phyloP scores from a whole-genome alignment of 805 yeast genomes.

The Wickerhamomyces xylosicus region DNA sequence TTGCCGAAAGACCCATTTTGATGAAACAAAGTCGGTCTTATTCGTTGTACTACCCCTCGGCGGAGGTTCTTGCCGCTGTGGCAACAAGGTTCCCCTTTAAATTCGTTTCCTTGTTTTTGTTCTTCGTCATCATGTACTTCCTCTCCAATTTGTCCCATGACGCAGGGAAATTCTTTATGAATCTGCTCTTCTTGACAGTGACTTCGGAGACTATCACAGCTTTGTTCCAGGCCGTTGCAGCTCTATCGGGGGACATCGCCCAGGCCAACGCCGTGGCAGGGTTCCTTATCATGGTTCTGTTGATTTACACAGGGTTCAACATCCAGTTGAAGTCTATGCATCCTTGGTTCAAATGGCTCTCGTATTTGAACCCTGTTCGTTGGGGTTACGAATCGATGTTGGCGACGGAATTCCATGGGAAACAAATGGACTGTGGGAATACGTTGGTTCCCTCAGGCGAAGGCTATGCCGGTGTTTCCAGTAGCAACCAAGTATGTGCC shows the following conservation, averaged over 20 bases:
- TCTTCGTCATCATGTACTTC: conserved; percentile 44
- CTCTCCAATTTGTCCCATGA: conserved; percentile 37
- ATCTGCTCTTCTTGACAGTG: conserved; percentile 32
- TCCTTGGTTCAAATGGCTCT: conserved; percentile 65
- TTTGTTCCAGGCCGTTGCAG: conserved; percentile 44
- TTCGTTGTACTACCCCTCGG: conserved; percentile 64
- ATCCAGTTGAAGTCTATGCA: conserved; percentile 52
- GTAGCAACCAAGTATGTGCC: conserved; percentile 19
- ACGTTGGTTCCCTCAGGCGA: conserved; percentile 52
- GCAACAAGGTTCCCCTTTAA: conserved; percentile 58
- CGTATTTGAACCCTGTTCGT: conserved; percentile 45
- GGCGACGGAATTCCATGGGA: conserved; percentile 53
- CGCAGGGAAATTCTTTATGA: conserved; percentile 47
- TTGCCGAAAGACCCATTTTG: conserved; percentile 47
- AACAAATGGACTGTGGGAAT: conserved; percentile 42
- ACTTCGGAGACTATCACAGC: conserved; percentile 37
- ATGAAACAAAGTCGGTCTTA: conserved; percentile 60
- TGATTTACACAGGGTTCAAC: conserved; percentile 57
- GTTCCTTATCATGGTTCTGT: conserved; percentile 35
- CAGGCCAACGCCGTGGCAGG: conserved; percentile 53
- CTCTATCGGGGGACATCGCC: conserved; percentile 33
- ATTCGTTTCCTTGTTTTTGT: conserved; percentile 31
- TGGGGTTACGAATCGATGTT: conserved; percentile 56
- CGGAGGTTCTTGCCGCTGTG: conserved; percentile 58
- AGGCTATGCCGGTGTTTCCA: conserved; percentile 29